A percentile compares a stretch with the other conserved stretches of the same genome.
phyloP scores from a whole-genome alignment of 176 grass and related monocot species.

The Coix lacrymajobi region DNA sequence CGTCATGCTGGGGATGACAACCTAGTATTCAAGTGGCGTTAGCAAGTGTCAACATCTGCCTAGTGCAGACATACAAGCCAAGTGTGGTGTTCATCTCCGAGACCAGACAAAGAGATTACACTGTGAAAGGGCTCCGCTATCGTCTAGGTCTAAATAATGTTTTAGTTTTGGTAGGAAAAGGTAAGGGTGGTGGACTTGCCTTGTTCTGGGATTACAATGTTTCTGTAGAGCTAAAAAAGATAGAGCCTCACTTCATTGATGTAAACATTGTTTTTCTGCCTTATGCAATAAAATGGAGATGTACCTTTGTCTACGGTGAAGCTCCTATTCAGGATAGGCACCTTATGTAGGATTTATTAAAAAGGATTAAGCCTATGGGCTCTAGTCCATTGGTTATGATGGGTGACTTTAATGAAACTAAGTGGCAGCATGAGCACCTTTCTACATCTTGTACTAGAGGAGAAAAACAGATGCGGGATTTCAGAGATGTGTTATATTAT shows the following conservation, averaged over 20 bases:
- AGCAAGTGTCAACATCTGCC: no score
- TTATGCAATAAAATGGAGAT: neutral
- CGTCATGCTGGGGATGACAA: no score
- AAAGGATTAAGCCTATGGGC: neutral
- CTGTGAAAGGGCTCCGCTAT: no score
- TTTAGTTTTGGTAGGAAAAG: neutral
- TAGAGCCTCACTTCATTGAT: no score
- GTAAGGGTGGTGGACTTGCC: neutral
- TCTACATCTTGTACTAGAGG: neutral
- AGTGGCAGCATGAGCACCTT: neutral
- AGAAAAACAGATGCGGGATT: neutral
- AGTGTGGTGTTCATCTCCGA: no score
- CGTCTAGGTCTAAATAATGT: no score
- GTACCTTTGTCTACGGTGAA: neutral
- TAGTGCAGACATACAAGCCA: no score
- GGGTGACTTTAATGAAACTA: neutral
- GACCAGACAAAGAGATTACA: no score
- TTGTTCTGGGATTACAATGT: neutral
- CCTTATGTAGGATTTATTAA: neutral
- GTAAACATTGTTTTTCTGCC: no score
- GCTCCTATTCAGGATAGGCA: neutral
- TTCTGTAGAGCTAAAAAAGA: no score
- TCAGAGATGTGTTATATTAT: accelerated
- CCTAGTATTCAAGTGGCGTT: no score
- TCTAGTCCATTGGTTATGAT: neutral